Conservation (phyloP, 2,329 filamentous ascomycete genomes). For the Rhynchosporium agropyri region DNA sequence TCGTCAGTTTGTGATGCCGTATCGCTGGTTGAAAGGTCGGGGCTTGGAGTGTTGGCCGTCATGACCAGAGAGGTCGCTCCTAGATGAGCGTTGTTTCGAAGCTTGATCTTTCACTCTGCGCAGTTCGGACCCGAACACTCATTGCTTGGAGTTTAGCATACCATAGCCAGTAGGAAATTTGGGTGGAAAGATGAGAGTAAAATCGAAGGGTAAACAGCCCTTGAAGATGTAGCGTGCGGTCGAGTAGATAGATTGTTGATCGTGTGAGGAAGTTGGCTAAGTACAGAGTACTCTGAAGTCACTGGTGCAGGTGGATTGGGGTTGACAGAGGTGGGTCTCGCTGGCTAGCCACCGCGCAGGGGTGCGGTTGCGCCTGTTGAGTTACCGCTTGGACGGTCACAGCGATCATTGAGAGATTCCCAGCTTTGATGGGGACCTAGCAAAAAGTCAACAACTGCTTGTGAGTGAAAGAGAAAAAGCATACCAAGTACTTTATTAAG, state of each 20-base stretch:
- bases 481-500: too few relatives aligned
- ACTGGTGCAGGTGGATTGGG: not conserved
- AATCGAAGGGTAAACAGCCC: not conserved
- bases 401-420: not conserved
- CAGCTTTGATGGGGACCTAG: not conserved
- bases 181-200: not conserved
- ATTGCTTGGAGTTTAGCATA: slow-evolving; percentile 30
- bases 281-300: not conserved
- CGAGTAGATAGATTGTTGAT: not conserved
- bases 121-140: slow-evolving; percentile 27
- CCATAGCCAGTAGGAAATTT: slow-evolving; percentile 17
- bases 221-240: not conserved
- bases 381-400: not conserved
- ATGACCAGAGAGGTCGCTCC: slow-evolving; percentile 29
- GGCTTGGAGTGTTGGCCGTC: slow-evolving; percentile 35
- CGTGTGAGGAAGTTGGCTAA: not conserved
- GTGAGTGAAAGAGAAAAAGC: too few relatives aligned
- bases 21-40: slow-evolving; percentile 37
- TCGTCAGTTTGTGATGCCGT: slow-evolving; percentile 40
- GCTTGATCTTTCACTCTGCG: slow-evolving; percentile 35
- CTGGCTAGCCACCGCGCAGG: not conserved
- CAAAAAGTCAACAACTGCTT: not conserved
- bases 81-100: slow-evolving; percentile 31
- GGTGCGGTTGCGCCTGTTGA: not conserved
- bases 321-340: not conserved